Evolutionary conservation across 2,329 filamentous ascomycete species (phyloP), one percentile per base, ranked within the genome.

Genomic region (Diplodia intermedia): DNA sequence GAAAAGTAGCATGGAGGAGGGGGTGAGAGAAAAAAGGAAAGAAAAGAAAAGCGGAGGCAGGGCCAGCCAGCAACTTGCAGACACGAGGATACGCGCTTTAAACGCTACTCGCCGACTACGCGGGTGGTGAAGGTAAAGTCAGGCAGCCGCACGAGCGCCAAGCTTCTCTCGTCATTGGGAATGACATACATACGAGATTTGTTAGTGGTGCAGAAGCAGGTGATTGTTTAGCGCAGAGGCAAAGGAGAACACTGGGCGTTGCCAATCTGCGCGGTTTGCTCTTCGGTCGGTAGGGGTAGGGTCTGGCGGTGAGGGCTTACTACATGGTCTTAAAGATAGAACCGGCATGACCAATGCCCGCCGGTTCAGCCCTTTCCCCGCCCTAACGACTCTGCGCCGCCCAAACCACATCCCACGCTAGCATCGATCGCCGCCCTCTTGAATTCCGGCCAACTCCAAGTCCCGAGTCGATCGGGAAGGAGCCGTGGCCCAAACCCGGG

Each of bases 161-260:
- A 63, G 60, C 43, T 63, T 63, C 47, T 63, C 40, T 52, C 43
- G 29, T 63, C 43, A 52, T 18, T 11, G 6, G 8, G 31, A 63
- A 63, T 63, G 60, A 63, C 60, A 38, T 52, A 63, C 60, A 63
- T 63, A 20, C 26, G 56, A 60, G 26, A 50, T 23, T 36, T 49
- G 43, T 47, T 20, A 47, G 43, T 47, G 43, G 43, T 47, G 18
- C 36, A 62, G 11, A 63, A 20, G 60, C 60, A 33, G 18, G 18
- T 52, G 20, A 63, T 63, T 36, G 43, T 52, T 52, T 63, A 63
- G 60, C 49, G 60, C 47, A 8, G 20, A n/a, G 23, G 23, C 14
- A 11, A 47, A 49, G 49, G n/a, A 60, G 56, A 47, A 18, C 8
- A 15, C 20, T 47, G 31, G 6, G 15, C 29, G 38, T 18, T 43